phyloP scores from a whole-genome alignment of 2,329 filamentous ascomycete genomes.

The Aspergillus eucalypticola region DNA sequence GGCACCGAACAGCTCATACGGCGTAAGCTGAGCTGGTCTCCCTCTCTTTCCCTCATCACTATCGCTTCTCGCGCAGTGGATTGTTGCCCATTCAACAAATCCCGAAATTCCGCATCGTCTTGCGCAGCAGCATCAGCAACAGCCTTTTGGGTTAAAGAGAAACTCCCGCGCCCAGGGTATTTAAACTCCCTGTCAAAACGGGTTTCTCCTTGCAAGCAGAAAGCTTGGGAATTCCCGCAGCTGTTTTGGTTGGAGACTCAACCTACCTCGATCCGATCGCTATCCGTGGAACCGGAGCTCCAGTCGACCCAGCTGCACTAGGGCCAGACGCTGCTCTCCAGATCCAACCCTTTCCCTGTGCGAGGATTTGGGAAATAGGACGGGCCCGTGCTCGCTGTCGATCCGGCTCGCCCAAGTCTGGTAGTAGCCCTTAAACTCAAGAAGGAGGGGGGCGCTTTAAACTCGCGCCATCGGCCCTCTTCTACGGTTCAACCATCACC shows the following conservation, averaged over 20 bases:
- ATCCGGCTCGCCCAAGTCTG: slow-evolving; percentile 31
- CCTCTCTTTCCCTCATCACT: neutral
- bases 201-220: slow-evolving; percentile 17
- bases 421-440: slow-evolving; percentile 26
- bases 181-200: slow-evolving; percentile 17
- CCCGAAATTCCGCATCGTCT: too few relatives aligned
- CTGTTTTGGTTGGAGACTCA: slow-evolving; percentile 24
- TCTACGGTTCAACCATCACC: slow-evolving; percentile 21
- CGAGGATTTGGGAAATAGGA: slow-evolving; percentile 14
- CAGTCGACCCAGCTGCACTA: slow-evolving; percentile 20
- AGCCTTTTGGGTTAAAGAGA: neutral
- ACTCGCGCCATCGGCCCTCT: slow-evolving; percentile 23
- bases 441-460: slow-evolving; percentile 22
- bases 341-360: slow-evolving; percentile 16
- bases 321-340: slow-evolving; percentile 22
- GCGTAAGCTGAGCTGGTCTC: slow-evolving; percentile 17
- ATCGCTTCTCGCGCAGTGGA: neutral
- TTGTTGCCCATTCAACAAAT: too few relatives aligned
- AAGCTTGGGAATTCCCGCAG: slow-evolving; percentile 34
- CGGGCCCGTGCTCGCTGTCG: slow-evolving; percentile 28
- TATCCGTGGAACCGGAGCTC: slow-evolving; percentile 29
- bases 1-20: slow-evolving; percentile 16
- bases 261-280: slow-evolving; percentile 28
- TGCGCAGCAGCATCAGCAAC: too few relatives aligned
- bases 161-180: slow-evolving; percentile 1